Base-by-base conservation (phyloP, 2,329 filamentous ascomycete species). In the Ascochyta clinopodiicola region DNA sequence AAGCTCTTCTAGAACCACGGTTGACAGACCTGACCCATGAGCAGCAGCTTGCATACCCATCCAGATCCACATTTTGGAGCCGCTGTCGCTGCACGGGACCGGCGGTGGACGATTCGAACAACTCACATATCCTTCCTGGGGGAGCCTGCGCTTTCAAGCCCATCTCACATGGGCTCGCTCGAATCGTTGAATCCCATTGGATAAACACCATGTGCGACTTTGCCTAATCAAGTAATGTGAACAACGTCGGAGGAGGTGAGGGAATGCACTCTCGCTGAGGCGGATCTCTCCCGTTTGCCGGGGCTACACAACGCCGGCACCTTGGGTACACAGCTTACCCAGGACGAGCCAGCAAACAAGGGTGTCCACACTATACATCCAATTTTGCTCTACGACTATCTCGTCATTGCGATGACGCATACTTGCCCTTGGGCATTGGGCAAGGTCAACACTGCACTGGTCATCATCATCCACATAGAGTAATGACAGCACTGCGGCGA, bases 51-150 rank as follows among this genome's bases (percentile, higher is more conserved):
- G 58, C 57, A 47, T 32, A 45, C 22, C 29, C 37, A 37, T 54
- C 54, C 57, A 37, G 46, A 44, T 55, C 48, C 49, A 57, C 43
- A 57, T 59, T 43, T 40, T 40, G 36, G 47, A 39, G 49, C 55
- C 58, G 44, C 59, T 59, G 59, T 62, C 57, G 57, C 62, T 65
- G 68, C 56, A 56, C 46, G 61, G 48, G 53, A 55, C 62, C 66
- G 63, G 67, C 66, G 69, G 70, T 70, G 66, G 66, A 47, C 44
- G 51, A 63, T 65, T 69, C 60, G 65, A 64, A 63, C 70, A 71
- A 60, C 64, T 61, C 68, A 70, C 48, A 47, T 34, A 43, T 51
- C 40, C 37, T 42, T 63, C 51, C 57, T 60, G 58, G 66, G 54
- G 67, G 52, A 50, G 46, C 42, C 52, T 17, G 59, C 29, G 29